Evolutionary conservation across 768 basidiomycete genomes (phyloP).

Genomic region (Lactarius trivialis): DNA sequence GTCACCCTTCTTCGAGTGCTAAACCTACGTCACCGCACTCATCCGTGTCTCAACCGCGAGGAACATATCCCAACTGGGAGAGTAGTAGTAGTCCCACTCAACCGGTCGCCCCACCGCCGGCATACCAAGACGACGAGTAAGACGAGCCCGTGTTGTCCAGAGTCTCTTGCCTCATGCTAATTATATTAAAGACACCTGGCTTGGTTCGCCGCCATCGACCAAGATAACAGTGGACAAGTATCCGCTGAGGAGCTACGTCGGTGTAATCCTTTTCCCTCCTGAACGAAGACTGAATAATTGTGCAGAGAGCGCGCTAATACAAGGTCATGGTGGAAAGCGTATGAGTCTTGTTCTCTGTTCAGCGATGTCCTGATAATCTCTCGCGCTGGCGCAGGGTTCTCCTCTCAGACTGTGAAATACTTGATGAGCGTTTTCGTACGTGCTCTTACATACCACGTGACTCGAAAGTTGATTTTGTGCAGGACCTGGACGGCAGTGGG

Average conservation of each 20-base stretch:
- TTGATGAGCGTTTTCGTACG: slow-evolving; percentile 7
- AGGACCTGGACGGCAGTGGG: slow-evolving; percentile 5
- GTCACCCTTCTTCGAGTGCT: background rate
- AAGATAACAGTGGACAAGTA: slow-evolving; percentile 3
- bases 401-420: slow-evolving; percentile 1
- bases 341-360: background rate
- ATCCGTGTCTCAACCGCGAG: background rate
- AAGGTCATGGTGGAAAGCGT: slow-evolving; percentile 6
- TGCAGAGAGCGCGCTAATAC: slow-evolving; percentile 5
- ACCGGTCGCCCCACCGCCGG: background rate
- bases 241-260: slow-evolving; percentile 3
- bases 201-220: slow-evolving; percentile 8
- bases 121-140: slow-evolving; percentile 2
- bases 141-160: background rate
- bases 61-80: background rate
- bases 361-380: background rate
- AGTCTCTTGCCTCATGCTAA: background rate
- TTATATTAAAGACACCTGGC: background rate
- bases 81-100: background rate
- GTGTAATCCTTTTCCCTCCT: background rate
- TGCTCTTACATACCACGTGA: background rate
- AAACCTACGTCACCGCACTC: background rate
- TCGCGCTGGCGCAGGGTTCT: background rate
- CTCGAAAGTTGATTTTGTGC: background rate
- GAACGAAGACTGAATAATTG: background rate